phyloP scores from a whole-genome alignment of 345 rosid genomes.

The Salix udensis region DNA sequence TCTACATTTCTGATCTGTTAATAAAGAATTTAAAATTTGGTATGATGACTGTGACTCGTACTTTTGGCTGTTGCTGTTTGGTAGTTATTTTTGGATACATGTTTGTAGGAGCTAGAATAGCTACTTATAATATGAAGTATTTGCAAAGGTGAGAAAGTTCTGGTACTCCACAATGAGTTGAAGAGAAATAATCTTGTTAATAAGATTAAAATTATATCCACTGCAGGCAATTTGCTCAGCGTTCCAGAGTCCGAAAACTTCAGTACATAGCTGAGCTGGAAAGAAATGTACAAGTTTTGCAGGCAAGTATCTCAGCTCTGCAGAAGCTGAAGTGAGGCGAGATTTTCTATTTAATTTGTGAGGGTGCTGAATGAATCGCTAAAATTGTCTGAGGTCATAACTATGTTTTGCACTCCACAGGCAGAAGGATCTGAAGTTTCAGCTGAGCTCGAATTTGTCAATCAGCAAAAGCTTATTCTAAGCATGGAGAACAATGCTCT shows the following conservation, averaged over 20 bases:
- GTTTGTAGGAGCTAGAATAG: neutral
- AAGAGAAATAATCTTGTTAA: slow-evolving; percentile 11
- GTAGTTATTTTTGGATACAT: neutral
- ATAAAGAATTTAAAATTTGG: neutral
- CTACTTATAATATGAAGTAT: neutral
- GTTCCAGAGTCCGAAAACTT: slow-evolving; percentile 95
- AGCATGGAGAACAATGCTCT: slow-evolving; percentile 72
- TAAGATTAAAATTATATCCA: slow-evolving; percentile 15
- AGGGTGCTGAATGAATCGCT: neutral
- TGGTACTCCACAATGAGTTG: neutral
- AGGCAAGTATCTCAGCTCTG: slow-evolving; percentile 41
- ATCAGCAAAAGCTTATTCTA: slow-evolving; percentile 56
- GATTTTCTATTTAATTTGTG: neutral
- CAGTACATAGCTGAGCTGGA: slow-evolving; percentile 99
- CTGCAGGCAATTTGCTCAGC: slow-evolving; percentile 96
- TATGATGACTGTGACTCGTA: neutral
- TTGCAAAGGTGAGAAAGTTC: neutral
- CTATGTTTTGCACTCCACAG: slow-evolving; percentile 21
- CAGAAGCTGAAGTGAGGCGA: slow-evolving; percentile 4
- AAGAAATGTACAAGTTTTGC: slow-evolving; percentile 92
- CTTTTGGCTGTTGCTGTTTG: neutral
- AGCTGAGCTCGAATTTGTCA: slow-evolving; percentile 54
- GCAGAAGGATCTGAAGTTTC: slow-evolving; percentile 68
- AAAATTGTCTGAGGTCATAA: slow-evolving; percentile 5
- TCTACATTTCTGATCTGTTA: neutral